These are phyloP conservation scores for Ascochyta fabae DNA, from an alignment of 2,329 filamentous ascomycete genomes.

Conservation along the genomic window DNA sequence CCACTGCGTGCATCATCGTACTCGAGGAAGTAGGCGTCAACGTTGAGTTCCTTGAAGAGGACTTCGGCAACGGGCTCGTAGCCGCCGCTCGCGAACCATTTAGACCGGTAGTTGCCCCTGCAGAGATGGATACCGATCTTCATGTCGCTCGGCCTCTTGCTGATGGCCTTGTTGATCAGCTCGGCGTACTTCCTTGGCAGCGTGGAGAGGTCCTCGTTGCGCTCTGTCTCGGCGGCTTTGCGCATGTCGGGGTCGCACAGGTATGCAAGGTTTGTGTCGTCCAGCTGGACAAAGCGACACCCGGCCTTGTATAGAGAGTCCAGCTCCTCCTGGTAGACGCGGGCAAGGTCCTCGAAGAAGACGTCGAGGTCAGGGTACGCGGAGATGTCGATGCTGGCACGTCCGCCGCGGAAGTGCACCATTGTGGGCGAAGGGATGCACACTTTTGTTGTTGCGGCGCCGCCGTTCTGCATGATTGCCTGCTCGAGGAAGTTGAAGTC, in stretches of 20 bases:
- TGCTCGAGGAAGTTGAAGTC: constrained; percentile 63
- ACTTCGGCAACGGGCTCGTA: constrained; percentile 66
- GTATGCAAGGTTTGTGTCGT: constrained; percentile 67
- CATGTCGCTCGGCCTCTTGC: constrained; percentile 61
- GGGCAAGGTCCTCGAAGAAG: constrained; percentile 63
- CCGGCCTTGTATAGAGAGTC: constrained; percentile 61
- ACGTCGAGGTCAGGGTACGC: constrained; percentile 62
- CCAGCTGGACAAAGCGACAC: constrained; percentile 64
- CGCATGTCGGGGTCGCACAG: constrained; percentile 65
- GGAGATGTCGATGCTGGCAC: constrained; percentile 59
- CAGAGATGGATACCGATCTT: constrained; percentile 64
- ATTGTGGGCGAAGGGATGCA: constrained; percentile 66
- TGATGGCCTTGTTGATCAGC: constrained; percentile 62
- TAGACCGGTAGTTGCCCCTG: constrained; percentile 63
- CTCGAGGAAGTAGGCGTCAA: constrained; percentile 66
- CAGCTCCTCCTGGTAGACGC: constrained; percentile 63
- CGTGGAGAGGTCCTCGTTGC: constrained; percentile 58
- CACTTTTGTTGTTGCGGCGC: constrained; percentile 58
- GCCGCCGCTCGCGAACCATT: constrained; percentile 65
- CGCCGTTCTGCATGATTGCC: constrained; percentile 51
- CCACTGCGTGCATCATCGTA: constrained; percentile 64
- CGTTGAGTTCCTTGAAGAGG: constrained; percentile 63
- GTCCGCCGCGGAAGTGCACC: constrained; percentile 65
- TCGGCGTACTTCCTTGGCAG: constrained; percentile 61
- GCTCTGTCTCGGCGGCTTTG: constrained; percentile 56